These are phyloP conservation scores for Sporothrix phasma DNA, from an alignment of 2,329 filamentous ascomycete genomes.

Conservation along the genomic window DNA sequence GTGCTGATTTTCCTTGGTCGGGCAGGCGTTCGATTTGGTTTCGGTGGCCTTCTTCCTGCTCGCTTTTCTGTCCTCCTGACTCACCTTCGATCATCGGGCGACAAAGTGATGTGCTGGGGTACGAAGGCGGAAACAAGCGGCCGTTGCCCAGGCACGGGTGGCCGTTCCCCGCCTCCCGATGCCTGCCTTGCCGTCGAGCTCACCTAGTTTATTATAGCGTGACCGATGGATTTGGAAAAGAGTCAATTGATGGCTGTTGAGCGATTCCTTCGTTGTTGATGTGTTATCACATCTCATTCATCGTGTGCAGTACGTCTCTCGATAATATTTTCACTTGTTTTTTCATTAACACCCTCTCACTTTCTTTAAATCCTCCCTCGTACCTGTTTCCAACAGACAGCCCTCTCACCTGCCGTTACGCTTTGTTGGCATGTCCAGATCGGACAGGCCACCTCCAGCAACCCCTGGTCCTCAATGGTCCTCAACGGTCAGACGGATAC, in stretches of 20 bases:
- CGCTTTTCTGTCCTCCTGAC: no score
- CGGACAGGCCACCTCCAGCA: not conserved
- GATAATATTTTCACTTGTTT: no score
- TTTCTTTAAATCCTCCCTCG: not conserved
- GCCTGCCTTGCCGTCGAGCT: not conserved
- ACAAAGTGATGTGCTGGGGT: not conserved
- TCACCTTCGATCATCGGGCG: not conserved
- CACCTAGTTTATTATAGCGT: not conserved
- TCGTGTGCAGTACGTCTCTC: not conserved
- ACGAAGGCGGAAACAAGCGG: not conserved
- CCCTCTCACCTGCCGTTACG: not conserved
- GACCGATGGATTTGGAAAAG: not conserved
- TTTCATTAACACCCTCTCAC: not conserved
- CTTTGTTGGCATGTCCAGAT: conserved; percentile 7
- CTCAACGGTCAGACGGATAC: not conserved
- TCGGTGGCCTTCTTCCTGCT: not conserved
- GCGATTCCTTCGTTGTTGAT: not conserved
- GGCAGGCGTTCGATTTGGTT: not conserved
- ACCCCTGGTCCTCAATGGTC: not conserved
- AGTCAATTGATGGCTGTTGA: not conserved
- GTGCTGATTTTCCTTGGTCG: no score
- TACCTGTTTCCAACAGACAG: not conserved
- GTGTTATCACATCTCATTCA: not conserved
- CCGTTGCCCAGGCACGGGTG: not conserved
- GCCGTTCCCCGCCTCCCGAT: not conserved